Evolutionary conservation across 140 eudicot genomes (phyloP).

Genomic region (Cichorium intybus): DNA sequence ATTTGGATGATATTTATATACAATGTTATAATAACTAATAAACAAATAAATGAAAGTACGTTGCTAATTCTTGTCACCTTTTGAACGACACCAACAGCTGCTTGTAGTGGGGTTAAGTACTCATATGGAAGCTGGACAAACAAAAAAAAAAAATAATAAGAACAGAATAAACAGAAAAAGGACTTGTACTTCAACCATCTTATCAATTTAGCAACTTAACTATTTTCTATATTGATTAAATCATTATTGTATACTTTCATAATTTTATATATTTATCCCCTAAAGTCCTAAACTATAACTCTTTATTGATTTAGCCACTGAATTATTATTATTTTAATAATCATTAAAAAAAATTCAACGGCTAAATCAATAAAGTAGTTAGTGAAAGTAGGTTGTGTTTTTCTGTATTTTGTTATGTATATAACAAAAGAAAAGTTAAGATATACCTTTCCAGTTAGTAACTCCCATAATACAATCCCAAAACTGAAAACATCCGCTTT

Average conservation of each 20-base stretch:
- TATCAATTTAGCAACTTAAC: too few species aligned
- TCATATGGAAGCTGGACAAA: conserved; percentile 81
- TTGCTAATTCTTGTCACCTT: conserved; percentile 71
- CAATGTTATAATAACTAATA: too few species aligned
- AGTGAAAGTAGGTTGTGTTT: neutral
- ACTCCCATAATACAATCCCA: conserved; percentile 44
- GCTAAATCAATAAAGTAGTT: neutral
- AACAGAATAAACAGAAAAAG: too few species aligned
- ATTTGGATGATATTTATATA: too few species aligned
- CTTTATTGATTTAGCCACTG: too few species aligned
- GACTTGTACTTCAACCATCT: neutral
- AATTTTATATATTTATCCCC: too few species aligned
- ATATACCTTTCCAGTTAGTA: conserved; percentile 83
- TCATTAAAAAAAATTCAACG: neutral
- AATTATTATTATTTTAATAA: too few species aligned
- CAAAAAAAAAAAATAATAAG: neutral
- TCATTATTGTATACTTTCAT: too few species aligned
- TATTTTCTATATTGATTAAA: too few species aligned
- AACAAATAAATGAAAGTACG: too few species aligned
- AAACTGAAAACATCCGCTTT: conserved; percentile 46
- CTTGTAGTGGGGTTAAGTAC: conserved; percentile 88
- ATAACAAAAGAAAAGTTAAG: neutral
- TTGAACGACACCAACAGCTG: conserved; percentile 96
- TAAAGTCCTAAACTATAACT: too few species aligned
- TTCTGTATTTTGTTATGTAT: neutral